Evolutionary conservation across 2,329 filamentous ascomycete genomes (phyloP).

Genomic region (Clonostachys rhizophaga): DNA sequence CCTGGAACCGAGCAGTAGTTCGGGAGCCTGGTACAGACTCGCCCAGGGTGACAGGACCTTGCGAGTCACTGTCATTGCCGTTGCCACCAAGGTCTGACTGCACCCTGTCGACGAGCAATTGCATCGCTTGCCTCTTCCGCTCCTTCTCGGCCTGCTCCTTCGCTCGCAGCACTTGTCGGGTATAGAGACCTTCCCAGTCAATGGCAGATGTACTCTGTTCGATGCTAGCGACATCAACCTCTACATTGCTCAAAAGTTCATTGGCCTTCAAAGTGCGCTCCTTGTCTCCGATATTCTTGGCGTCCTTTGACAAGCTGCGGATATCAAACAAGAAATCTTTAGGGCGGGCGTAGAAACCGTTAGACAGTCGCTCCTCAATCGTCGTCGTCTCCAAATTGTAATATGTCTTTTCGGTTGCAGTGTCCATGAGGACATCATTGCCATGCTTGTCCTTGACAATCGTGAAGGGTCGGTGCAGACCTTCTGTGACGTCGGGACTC

Average conservation of each 20-base stretch:
- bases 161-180: slow-evolving; percentile 63
- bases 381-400: slow-evolving; percentile 92
- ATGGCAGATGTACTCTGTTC: slow-evolving; percentile 62
- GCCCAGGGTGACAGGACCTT: slow-evolving; percentile 56
- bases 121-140: slow-evolving; percentile 57
- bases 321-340: slow-evolving; percentile 89
- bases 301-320: slow-evolving; percentile 78
- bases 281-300: slow-evolving; percentile 75
- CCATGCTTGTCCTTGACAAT: slow-evolving; percentile 76
- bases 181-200: slow-evolving; percentile 80
- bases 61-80: slow-evolving; percentile 48
- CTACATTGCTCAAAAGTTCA: slow-evolving; percentile 87
- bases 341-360: slow-evolving; percentile 90
- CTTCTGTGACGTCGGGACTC: slow-evolving; percentile 47
- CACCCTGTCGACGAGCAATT: slow-evolving; percentile 44
- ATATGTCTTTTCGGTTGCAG: slow-evolving; percentile 75
- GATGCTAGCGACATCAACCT: slow-evolving; percentile 82
- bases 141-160: slow-evolving; percentile 55
- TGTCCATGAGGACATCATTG: slow-evolving; percentile 70
- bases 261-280: slow-evolving; percentile 83
- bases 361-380: slow-evolving; percentile 94
- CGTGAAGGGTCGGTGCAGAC: slow-evolving; percentile 69
- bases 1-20: slow-evolving; percentile 49
- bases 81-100: slow-evolving; percentile 45
- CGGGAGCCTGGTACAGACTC: slow-evolving; percentile 54